Conservation (phyloP, 768 basidiomycete genomes). For the Tricholoma saponaceum region DNA sequence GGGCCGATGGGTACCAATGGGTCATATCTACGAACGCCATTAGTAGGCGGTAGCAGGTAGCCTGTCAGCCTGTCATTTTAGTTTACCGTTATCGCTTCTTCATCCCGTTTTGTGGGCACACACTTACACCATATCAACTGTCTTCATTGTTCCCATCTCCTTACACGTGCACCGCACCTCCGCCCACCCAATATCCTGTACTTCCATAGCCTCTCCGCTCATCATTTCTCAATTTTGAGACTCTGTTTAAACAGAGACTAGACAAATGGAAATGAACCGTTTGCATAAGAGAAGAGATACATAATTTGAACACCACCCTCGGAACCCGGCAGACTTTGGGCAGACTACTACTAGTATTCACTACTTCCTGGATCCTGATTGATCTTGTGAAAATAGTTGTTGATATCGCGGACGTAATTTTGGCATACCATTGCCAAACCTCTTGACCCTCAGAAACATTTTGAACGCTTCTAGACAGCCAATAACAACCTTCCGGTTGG, state of each 20-base stretch:
- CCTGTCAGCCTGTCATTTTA: slow-evolving; percentile 16
- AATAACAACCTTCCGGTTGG: not conserved
- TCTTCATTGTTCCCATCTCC: no score
- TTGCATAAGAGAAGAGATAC: no score
- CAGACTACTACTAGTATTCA: not conserved
- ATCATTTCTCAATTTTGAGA: no score
- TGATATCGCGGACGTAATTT: not conserved
- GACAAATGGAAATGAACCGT: no score
- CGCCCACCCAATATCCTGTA: no score
- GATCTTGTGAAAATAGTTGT: not conserved
- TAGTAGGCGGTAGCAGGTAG: slow-evolving; percentile 47
- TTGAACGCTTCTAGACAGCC: not conserved
- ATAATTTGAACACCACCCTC: no score
- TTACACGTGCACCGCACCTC: no score
- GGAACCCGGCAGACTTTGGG: no score
- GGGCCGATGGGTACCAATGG: slow-evolving; percentile 56
- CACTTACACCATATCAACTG: no score
- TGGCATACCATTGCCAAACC: not conserved
- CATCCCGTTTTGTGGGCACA: no score
- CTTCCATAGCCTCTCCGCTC: no score
- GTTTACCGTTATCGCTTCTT: slow-evolving; percentile 15
- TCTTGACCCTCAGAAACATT: not conserved
- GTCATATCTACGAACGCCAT: slow-evolving; percentile 60
- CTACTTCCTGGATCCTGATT: not conserved
- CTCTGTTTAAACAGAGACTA: no score